phyloP scores from a whole-genome alignment of 768 basidiomycete genomes.

The Phallus indusiatus region DNA sequence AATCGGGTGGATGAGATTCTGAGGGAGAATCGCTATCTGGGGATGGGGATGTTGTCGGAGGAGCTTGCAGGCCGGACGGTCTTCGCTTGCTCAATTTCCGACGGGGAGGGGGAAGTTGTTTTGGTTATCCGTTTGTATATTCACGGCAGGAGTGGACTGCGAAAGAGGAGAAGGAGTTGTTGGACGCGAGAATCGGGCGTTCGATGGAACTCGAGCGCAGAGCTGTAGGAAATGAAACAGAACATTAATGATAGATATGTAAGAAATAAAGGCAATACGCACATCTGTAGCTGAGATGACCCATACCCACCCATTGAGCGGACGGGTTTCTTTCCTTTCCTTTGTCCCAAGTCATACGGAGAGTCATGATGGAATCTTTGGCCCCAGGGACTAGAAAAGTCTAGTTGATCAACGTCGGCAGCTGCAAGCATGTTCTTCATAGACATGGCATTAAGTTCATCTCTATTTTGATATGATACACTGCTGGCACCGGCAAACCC shows the following conservation, averaged over 20 bases:
- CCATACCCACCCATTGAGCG: constrained; percentile 2
- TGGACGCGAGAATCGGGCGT: constrained; percentile 27
- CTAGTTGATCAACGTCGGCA: constrained; percentile 67
- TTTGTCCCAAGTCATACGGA: constrained; percentile 66
- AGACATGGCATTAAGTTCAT: background rate
- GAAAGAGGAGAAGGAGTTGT: constrained; percentile 71
- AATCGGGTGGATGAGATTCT: constrained; percentile 17
- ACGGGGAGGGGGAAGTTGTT: constrained; percentile 31
- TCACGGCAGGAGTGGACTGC: constrained; percentile 72
- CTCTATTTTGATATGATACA: background rate
- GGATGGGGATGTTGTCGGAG: constrained; percentile 35
- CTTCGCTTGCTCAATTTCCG: constrained; percentile 67
- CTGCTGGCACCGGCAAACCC: background rate
- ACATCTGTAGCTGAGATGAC: constrained; percentile 42
- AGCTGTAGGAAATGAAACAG: background rate
- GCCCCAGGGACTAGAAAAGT: constrained; percentile 74
- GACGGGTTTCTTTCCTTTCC: constrained; percentile 9
- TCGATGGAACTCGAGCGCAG: constrained; percentile 2
- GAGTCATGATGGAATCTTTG: constrained; percentile 76
- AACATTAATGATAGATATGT: constrained; percentile 1
- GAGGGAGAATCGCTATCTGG: constrained; percentile 24
- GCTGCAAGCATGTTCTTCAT: constrained; percentile 30
- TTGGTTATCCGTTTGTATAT: constrained; percentile 40
- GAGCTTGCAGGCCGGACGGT: constrained; percentile 38
- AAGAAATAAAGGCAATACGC: constrained; percentile 18